Evolutionary conservation across 306 rosid species (phyloP), one percentile per base, ranked within the genome.

Genomic region (Abrus pulchellus): DNA sequence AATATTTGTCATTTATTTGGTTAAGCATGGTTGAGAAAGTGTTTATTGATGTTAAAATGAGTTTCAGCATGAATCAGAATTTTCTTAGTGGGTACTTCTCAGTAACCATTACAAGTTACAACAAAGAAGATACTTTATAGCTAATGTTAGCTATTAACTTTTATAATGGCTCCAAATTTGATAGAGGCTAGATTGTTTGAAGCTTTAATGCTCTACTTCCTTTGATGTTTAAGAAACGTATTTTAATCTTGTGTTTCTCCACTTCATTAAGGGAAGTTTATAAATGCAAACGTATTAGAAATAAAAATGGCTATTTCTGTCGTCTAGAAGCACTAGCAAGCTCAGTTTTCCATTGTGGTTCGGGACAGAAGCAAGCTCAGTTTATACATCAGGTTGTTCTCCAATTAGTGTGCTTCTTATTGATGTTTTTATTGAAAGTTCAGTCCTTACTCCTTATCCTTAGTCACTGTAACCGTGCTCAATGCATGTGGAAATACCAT

Each of bases 31-130:
- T 63, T 63, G 68, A 36, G 27, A 63, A 34, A 36, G 38, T 52
- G 8, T 65, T 65, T 65, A 20, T 41, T 66, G 29, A 56, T 56
- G 62, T 27, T 28, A 27, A 9, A 20, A 66, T 66, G 72, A 66
- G 20, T 66, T 38, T 60, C 67, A 30, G 43, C 67, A 10, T 60
- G 44, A 60, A 66, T 43, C 4, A 9, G 72, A 43, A 66, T 41
- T 66, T 64, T 65, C 70, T 41, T n/a, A 40, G 7, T 2, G 3
- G 50, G 33, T 40, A 64, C 34, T 28, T 64, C 27, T 40, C 3
- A 13, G 30, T 38, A n/a, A 38, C 32, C 29, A 64, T n/a, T 38
- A 38, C 20, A 20, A 20, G 20, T 20, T 20, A 20, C 20, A 20
- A 20, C 52, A 40, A 47, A 3, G 52, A 65, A 65, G n/a, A 63